Evolutionary conservation across 352 stramenopile genomes (phyloP).

Genomic region (Phytophthora meadii): DNA sequence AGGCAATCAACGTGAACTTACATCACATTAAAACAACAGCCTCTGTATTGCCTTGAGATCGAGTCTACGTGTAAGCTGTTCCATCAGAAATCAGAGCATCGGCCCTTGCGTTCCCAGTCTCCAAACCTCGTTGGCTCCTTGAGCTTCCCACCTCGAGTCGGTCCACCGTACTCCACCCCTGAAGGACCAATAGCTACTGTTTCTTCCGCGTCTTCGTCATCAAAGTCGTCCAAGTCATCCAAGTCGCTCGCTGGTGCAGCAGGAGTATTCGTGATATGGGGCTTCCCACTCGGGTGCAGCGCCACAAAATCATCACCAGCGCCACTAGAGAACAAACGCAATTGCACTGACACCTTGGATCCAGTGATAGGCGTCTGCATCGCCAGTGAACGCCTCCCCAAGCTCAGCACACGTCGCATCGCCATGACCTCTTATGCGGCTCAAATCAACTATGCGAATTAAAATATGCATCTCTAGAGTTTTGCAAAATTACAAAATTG

Average conservation of each 20-base stretch:
- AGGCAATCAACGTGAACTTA: no score
- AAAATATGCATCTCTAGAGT: neutral
- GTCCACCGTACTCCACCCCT: slow-evolving; percentile 94
- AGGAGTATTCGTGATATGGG: slow-evolving; percentile 31
- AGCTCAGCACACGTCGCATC: slow-evolving; percentile 17
- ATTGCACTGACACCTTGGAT: slow-evolving; percentile 2
- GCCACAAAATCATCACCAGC: slow-evolving; percentile 49
- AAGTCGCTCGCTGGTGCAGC: slow-evolving; percentile 11
- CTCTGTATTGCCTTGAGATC: no score
- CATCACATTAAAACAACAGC: no score
- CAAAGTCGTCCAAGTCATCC: slow-evolving; percentile 31
- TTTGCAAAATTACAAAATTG: no score
- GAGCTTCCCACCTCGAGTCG: slow-evolving; percentile 91
- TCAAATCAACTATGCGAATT: neutral
- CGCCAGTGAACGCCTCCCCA: slow-evolving; percentile 1
- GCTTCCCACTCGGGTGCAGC: slow-evolving; percentile 32
- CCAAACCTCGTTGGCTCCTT: slow-evolving; percentile 97
- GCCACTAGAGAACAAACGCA: slow-evolving; percentile 40
- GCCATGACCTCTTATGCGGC: slow-evolving; percentile 24
- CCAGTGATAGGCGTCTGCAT: neutral
- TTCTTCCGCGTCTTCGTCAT: slow-evolving; percentile 93
- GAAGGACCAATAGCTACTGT: slow-evolving; percentile 93
- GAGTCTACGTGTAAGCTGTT: neutral
- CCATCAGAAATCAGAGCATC: slow-evolving; percentile 95
- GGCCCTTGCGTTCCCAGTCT: slow-evolving; percentile 98